Base-by-base conservation (phyloP, 164 flowering plant species). In the Annona cherimola region DNA sequence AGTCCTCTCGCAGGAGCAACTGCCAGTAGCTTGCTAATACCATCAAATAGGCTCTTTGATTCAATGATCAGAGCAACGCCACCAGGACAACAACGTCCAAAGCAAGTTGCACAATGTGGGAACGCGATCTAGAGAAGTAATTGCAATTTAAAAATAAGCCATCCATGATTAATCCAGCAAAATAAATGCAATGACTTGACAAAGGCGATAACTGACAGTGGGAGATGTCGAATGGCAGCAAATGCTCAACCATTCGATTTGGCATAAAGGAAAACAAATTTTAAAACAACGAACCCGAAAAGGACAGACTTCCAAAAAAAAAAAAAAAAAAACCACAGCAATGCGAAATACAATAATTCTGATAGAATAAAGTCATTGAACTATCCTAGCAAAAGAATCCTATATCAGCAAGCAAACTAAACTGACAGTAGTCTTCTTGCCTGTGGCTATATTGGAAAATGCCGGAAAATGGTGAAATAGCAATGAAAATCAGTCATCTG, bases 1-100 rank as follows among this genome's bases (percentile, higher is more conserved):
- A 82, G 79, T 61, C 81, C 85, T 80, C 82, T 86, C 0, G 81
- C 73, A 5, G 87, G 60, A 69, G 94, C 79, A 41, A 80, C 77
- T 42, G 96, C 76, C 71, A 93, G 74, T 61, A 93, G 76, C 35
- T 89, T 86, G 60, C 72, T 71, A 69, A 95, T 67, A 44, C 96
- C 98, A 67, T 88, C 93, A 69, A 85, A 89, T 63, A 85, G 76
- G 75, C 70, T 81, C 81, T 89, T 93, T 26, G 88, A 90, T 40
- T 90, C 95, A 63, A 81, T 78, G 72, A 95, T 81, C 69, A 89
- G 79, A 68, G 87, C 67, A 74, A 86, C 84, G 44, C 96, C 94
- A 35, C 95, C 90, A 8, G 93, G 91, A 83, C 87, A 95, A 76
- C 98, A 95, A 4, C 99, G 95, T 8, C 94, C 98, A 80, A 91